Percentiles rank a stretch among this genome's conserved stretches.
Evolutionary conservation across 345 rosid species (phyloP).

Genomic region (Lepidium africanum): DNA sequence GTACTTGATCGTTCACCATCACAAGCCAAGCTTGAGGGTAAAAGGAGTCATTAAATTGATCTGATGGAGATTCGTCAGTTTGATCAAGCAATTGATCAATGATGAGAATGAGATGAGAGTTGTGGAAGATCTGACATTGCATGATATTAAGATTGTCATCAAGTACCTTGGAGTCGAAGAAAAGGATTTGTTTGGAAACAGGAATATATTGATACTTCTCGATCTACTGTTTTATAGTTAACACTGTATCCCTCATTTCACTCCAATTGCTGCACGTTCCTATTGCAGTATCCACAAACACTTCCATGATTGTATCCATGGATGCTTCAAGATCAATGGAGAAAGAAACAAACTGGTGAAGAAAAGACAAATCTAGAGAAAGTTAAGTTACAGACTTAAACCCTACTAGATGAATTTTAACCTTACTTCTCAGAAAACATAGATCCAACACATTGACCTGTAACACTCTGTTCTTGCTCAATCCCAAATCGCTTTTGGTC

Average conservation of each 20-base stretch:
- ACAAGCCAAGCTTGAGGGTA: not conserved
- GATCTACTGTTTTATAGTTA: constrained; percentile 56
- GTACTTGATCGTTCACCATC: no score
- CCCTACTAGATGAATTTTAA: no score
- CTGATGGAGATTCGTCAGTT: not conserved
- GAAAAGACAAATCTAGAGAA: not conserved
- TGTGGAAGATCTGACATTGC: constrained; percentile 30
- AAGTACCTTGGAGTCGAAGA: constrained; percentile 46
- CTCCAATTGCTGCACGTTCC: constrained; percentile 39
- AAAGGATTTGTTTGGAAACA: constrained; percentile 37
- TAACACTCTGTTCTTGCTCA: no score
- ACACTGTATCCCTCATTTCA: constrained; percentile 46
- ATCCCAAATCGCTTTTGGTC: no score
- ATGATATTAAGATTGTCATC: constrained; percentile 33
- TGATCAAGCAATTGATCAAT: not conserved
- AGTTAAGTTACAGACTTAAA: no score
- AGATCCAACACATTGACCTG: no score
- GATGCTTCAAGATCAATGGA: constrained; percentile 1
- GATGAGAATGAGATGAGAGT: constrained; percentile 46
- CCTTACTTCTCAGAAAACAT: no score
- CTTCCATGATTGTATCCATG: constrained; percentile 35
- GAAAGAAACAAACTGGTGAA: not conserved
- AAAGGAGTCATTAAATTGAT: not conserved
- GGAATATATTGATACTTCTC: constrained; percentile 48
- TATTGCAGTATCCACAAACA: constrained; percentile 37